Evolutionary conservation across 2,329 filamentous ascomycete genomes (phyloP), one percentile per base, ranked within the genome.

Genomic region (Diaporthe citriasiana): DNA sequence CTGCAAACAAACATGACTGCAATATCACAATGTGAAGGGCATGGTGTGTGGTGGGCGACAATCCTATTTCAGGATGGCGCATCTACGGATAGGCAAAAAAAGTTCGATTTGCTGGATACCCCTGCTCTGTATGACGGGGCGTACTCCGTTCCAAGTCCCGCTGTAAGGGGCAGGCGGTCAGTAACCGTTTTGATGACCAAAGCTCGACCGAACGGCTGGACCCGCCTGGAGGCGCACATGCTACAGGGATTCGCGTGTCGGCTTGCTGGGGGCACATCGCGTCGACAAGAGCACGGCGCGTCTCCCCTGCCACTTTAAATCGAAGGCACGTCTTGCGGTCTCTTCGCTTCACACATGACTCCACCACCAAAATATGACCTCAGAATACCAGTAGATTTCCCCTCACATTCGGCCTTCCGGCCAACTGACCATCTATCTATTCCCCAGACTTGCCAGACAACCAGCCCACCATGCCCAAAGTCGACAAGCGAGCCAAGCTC

Each of bases 401-500:
- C 53, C 65, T 55, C 33, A 71, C 55, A 13, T 51, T 50, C 40
- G 65, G 60, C 35, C 50, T 53, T 33, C 3, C 15, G 71, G 71
- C 47, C 71, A 59, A 66, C 57, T 57, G 65, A 57, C n/a, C 40
- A 56, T 60, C 22, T 12, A 35, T 60, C 7, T 40, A 30, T n/a
- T 25, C 22, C 40, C 33, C 38, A 47, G 25, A 53, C 19, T 59
- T 40, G 57, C 42, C 72, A 55, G 75, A 53, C 12, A 25, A 40
- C 3, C 22, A 22, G 33, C 75, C 73, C 77, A 82, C 76, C 77
- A 87, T 86, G 85, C 83, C 86, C 40, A 86, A 82, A 75, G 82
- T 81, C 42, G 82, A 78, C 78, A 85, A 80, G 78, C 84, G 88
- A 78, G 85, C 86, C 77, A 90, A 87, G 85, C 88, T 92, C 80